Percentiles rank a stretch among this genome's conserved stretches.
Evolutionary conservation across 1,139 yeast species (phyloP).

Genomic region (Kodamaea suecica): DNA sequence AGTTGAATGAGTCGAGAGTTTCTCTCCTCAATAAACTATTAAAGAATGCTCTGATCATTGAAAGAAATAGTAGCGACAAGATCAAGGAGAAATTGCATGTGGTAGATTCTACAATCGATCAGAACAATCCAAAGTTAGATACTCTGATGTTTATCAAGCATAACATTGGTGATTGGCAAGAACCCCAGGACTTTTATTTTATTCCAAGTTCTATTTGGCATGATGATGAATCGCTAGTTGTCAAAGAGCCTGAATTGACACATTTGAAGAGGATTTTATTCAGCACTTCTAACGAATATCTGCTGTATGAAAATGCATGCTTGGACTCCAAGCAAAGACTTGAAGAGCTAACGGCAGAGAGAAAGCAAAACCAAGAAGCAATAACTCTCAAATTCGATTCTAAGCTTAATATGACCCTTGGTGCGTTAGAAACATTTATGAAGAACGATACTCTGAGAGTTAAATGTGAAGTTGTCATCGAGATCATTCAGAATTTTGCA

Average conservation of each 20-base stretch:
- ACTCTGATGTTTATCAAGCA: conserved; percentile 92
- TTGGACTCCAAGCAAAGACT: conserved; percentile 47
- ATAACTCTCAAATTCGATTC: conserved; percentile 52
- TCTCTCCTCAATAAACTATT: conserved; percentile 67
- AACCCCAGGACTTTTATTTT: conserved; percentile 80
- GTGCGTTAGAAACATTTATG: conserved; percentile 60
- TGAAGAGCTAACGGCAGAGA: conserved; percentile 44
- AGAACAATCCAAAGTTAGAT: conserved; percentile 74
- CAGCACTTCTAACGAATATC: conserved; percentile 45
- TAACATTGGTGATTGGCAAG: conserved; percentile 71
- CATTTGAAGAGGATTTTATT: conserved; percentile 61
- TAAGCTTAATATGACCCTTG: conserved; percentile 52
- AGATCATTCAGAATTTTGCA: conserved; percentile 83
- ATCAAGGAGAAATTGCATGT: conserved; percentile 51
- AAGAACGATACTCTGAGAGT: conserved; percentile 72
- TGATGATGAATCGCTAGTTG: conserved; percentile 80
- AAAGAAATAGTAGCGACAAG: conserved; percentile 54
- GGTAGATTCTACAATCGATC: conserved; percentile 58
- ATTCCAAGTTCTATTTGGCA: conserved; percentile 96
- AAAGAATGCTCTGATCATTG: conserved; percentile 62
- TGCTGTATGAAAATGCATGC: conserved; percentile 42
- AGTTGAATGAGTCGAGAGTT: conserved; percentile 77
- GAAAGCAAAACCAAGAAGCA: conserved; percentile 28
- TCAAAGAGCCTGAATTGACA: conserved; percentile 61
- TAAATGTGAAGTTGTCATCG: conserved; percentile 79